phyloP scores from a whole-genome alignment of 345 rosid species.

The Clausena lansium region DNA sequence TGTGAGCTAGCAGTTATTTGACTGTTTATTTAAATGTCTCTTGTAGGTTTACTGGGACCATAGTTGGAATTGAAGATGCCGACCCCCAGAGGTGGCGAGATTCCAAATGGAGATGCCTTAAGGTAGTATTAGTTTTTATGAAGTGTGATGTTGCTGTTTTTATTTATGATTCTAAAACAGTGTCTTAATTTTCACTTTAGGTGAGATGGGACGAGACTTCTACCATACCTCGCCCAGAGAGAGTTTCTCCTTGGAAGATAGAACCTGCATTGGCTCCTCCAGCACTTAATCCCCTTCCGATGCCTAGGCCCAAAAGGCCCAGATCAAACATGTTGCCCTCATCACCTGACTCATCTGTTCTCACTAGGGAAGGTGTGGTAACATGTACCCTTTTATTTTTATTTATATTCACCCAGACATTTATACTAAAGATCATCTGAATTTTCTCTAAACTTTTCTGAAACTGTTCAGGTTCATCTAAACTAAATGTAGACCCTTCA shows the following conservation, averaged over 20 bases:
- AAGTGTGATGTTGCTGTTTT: background rate
- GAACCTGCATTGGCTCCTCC: conserved; percentile 83
- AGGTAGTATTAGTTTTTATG: conserved; percentile 39
- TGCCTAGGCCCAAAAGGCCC: conserved; percentile 61
- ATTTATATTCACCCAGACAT: background rate
- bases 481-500: conserved; percentile 53
- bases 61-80: conserved; percentile 68
- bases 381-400: background rate
- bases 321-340: conserved; percentile 49
- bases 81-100: conserved; percentile 59
- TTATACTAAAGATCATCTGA: background rate
- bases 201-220: conserved; percentile 90
- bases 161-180: conserved; percentile 1
- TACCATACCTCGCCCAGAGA: conserved; percentile 66
- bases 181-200: conserved; percentile 30
- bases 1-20: background rate
- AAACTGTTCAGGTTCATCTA: conserved; percentile 37
- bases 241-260: conserved; percentile 89
- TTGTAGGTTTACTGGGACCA: conserved; percentile 74
- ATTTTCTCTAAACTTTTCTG: background rate
- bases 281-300: conserved; percentile 59
- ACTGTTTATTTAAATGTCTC: background rate
- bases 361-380: conserved; percentile 58
- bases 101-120: conserved; percentile 83
- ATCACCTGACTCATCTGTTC: conserved; percentile 61